Evolutionary conservation across 2,329 filamentous ascomycete genomes (phyloP), one percentile per base, ranked within the genome.

Genomic region (Colletotrichum cordylinicola): DNA sequence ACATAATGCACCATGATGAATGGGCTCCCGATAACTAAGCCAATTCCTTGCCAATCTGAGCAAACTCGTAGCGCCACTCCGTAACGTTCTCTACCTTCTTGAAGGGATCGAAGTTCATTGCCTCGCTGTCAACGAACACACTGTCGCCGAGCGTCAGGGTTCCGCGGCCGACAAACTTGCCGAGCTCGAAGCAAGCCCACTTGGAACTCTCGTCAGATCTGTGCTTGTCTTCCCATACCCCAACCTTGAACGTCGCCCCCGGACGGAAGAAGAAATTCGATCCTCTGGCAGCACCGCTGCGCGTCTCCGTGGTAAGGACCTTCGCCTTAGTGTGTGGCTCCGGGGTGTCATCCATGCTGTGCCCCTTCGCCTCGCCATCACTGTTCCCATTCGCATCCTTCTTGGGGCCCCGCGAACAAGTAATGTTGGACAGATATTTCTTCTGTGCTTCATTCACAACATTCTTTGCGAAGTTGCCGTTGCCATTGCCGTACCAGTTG

Each of bases 221-320:
- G 18, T 77, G 48, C 21, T 73, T 70, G 29, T 85, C 83, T 39
- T 80, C 76, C 79, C 80, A 84, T 4, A 85, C 78, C 1, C 79
- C 79, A 24, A 82, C 79, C 15, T 79, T 67, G 74, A 84, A 83
- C 18, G 74, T 74, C 10, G 78, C 78, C 0, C 81, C 81, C 0
- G 78, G 78, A 1, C 78, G 78, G 78, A 85, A 85, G 79, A 84
- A 84, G 79, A 85, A 85, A 6, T 67, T 66, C 1, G 77, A 79
- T 2, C 78, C 72, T 2, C 77, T 78, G 52, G 55, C 39, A 3
- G 72, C 67, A 24, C 78, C 78, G 31, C 76, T 79, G 29, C 77
- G 78, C 4, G 78, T 81, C 77, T 77, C 77, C 33, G 77, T 79
- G 15, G 48, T 78, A 4, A 78, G 69, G 6, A 78, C 43, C n/a